Conservation (phyloP, 2,329 filamentous ascomycete species). For the Triangularia verruculosa region DNA sequence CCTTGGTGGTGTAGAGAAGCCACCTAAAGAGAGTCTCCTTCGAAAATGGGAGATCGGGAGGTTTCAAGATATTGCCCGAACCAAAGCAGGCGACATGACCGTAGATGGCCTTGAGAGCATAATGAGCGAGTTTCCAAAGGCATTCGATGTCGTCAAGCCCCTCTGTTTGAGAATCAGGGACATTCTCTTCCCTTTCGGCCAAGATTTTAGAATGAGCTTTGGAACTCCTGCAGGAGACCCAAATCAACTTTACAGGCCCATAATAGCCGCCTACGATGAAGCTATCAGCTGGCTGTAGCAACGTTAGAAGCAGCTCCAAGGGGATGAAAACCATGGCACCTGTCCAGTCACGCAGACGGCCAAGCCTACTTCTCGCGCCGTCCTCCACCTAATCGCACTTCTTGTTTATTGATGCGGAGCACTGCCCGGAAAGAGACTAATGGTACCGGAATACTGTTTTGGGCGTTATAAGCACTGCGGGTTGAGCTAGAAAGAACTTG, state of each 20-base stretch:
- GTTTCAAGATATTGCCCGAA: background rate
- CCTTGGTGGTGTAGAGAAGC: background rate
- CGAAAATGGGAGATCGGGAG: background rate
- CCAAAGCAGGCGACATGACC: background rate
- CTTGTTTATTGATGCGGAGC: too few species aligned
- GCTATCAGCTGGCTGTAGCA: background rate
- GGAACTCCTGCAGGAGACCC: background rate
- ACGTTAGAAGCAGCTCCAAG: too few species aligned
- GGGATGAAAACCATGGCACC: too few species aligned
- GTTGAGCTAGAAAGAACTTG: too few species aligned
- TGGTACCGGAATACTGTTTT: too few species aligned
- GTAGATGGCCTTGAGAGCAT: slow-evolving; percentile 3
- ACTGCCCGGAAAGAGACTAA: too few species aligned
- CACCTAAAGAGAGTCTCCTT: background rate
- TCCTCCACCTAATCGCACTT: too few species aligned
- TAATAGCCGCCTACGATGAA: slow-evolving; percentile 1
- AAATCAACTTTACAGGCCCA: background rate
- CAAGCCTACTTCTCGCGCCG: too few species aligned
- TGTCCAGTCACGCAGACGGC: too few species aligned
- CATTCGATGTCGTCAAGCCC: slow-evolving; percentile 19
- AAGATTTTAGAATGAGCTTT: background rate
- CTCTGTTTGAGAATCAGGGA: slow-evolving; percentile 19
- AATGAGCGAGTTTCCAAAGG: slow-evolving; percentile 21
- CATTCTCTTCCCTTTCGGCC: background rate
- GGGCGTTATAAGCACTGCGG: too few species aligned